Base-by-base conservation (phyloP, 1,284 basidiomycete species). In the Ceratobasidium sp. region DNA sequence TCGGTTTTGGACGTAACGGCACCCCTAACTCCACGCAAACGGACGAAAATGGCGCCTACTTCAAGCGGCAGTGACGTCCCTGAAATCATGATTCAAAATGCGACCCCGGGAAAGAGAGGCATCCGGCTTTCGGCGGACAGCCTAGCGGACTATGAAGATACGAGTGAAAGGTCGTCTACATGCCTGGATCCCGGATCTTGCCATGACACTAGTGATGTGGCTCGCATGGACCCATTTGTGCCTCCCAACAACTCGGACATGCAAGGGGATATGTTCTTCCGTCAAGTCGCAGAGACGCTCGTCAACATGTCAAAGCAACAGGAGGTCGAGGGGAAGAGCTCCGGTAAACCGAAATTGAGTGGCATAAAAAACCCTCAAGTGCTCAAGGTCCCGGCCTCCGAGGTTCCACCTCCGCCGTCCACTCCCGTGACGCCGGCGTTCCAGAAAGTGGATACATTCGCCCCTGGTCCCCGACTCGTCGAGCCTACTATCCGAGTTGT, bases 231-330 rank as follows among this genome's bases (percentile, higher is more conserved):
- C 2, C 69, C 74, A n/a, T 56, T 62, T 25, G 66, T 71, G 14
- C 72, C 75, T 25, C 67, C 77, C 59, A 73, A 77, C 23, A 74
- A 79, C 21, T 86, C 88, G 0, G 84, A 87, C 67, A 80, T 87
- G 33, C 84, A 87, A 74, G 90, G 92, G 76, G 87, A 86, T 58
- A 80, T 85, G 49, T 94, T 94, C 80, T 91, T 94, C 80, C 84
- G 89, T 72, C 91, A 94, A 79, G 88, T 95, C 62, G 89, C 89
- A 7, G 88, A 92, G 51, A 91, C 92, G 77, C 85, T 95, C 58
- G 88, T 88, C 73, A 86, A 86, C 58, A 87, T 94, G 82, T 87
- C 89, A 76, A 80, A 82, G 44, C 80, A 80, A 73, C 56, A 60
- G 12, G 42, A 60, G 21, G 28, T 30, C 33, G 56, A 48, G 86